A percentile compares a stretch with the other conserved stretches of the same genome.
These are phyloP conservation scores for Forsythia suspensa DNA, from an alignment of 257 asterid species.

Conservation along the genomic window DNA sequence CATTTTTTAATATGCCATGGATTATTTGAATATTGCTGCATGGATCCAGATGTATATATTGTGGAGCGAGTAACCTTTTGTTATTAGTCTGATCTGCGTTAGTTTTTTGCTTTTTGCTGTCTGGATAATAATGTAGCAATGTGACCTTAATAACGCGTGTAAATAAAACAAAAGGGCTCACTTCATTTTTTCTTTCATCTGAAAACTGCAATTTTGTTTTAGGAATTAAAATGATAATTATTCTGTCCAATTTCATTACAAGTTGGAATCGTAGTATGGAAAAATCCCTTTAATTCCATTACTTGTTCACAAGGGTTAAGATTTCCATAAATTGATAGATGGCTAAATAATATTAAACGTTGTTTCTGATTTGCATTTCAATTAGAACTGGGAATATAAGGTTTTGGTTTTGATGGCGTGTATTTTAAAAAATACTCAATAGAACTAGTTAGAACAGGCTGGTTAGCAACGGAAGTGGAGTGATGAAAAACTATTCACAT, in stretches of 20 bases:
- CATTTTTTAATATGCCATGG: neutral
- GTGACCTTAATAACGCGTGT: neutral
- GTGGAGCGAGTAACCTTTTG: neutral
- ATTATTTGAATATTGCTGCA: slow-evolving; percentile 8
- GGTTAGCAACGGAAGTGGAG: neutral
- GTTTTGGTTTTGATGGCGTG: neutral
- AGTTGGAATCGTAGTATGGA: no score
- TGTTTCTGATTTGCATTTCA: neutral
- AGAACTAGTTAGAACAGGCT: neutral
- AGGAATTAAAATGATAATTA: no score
- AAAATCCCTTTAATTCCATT: no score
- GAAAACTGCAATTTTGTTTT: no score
- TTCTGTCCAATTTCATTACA: no score
- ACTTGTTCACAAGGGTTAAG: no score
- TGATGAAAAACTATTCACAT: neutral
- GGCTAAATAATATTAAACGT: no score
- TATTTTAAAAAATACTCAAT: no score
- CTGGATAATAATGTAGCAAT: neutral
- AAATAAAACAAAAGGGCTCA: neutral
- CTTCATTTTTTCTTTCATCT: no score
- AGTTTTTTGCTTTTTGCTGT: neutral
- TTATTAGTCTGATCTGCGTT: neutral
- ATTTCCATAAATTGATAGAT: no score
- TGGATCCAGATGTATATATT: slow-evolving; percentile 18
- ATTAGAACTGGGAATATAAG: no score